Evolutionary conservation across 2,329 filamentous ascomycete species (phyloP).

Genomic region (Arthrinium phaeospermum): DNA sequence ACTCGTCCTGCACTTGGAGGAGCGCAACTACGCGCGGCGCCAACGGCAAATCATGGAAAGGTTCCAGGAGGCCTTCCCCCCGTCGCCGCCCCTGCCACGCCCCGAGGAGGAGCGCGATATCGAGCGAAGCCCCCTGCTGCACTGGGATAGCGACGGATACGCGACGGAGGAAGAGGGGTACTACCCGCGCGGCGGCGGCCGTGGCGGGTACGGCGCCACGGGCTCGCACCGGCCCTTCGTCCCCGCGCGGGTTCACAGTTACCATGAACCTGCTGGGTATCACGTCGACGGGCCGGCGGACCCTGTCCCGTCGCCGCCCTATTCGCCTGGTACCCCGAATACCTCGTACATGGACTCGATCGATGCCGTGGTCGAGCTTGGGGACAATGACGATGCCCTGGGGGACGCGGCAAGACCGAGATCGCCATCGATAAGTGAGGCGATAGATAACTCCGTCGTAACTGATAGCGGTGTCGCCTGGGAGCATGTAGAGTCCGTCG

Average conservation of each 20-base stretch:
- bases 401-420: not conserved
- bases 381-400: fast-evolving
- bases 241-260: not conserved
- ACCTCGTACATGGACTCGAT: not conserved
- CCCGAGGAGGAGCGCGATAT: not conserved
- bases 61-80: not conserved
- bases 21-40: not conserved
- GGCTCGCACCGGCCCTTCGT: not conserved
- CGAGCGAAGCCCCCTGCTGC: not conserved
- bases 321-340: not conserved
- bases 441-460: not conserved
- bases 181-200: not conserved
- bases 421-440: not conserved
- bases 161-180: not conserved
- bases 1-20: not conserved
- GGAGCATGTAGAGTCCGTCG: not conserved
- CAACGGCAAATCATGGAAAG: not conserved
- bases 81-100: not conserved
- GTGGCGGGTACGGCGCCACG: not conserved
- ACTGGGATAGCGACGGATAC: not conserved
- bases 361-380: not conserved
- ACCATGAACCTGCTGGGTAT: not conserved
- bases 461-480: not conserved
- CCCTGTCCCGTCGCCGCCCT: not conserved
- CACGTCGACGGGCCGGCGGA: no score